A percentile compares a stretch with the other conserved stretches of the same genome.
phyloP scores from a whole-genome alignment of 1,284 basidiomycete species.

The Athelia psychrophila region DNA sequence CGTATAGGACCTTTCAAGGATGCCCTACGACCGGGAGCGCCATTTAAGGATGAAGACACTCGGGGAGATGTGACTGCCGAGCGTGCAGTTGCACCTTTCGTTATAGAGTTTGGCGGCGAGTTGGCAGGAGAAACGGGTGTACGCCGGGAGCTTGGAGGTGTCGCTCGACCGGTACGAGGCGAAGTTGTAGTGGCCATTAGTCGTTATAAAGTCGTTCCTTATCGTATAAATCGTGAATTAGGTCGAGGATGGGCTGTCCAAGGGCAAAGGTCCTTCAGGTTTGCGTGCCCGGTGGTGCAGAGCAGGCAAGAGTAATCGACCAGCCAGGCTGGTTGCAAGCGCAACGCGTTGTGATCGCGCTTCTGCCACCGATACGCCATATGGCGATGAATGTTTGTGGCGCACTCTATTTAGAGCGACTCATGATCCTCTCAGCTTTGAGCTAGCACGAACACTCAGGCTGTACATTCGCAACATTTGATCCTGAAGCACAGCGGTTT shows the following conservation, averaged over 20 bases:
- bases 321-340: too few species aligned
- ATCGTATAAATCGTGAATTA: slow-evolving; percentile 3
- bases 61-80: slow-evolving; percentile 43
- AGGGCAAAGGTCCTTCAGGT: slow-evolving; percentile 6
- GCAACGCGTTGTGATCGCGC: too few species aligned
- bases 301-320: too few species aligned
- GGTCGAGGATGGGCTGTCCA: slow-evolving; percentile 8
- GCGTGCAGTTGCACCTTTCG: slow-evolving; percentile 47
- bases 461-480: too few species aligned
- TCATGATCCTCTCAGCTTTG: too few species aligned
- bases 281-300: too few species aligned
- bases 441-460: too few species aligned
- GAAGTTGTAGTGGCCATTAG: slow-evolving; percentile 30
- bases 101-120: slow-evolving; percentile 29
- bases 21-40: slow-evolving; percentile 42
- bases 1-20: slow-evolving; percentile 39
- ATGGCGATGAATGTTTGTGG: too few species aligned
- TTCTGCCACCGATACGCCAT: too few species aligned
- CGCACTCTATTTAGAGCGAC: too few species aligned
- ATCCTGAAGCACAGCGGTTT: not conserved
- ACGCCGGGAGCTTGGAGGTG: slow-evolving; percentile 43
- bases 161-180: slow-evolving; percentile 31
- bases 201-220: slow-evolving; percentile 22
- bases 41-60: slow-evolving; percentile 39
- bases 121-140: slow-evolving; percentile 24